A percentile compares a stretch with the other conserved stretches of the same genome.
Conservation (phyloP, 148 eudicot species). For the Vaccinium myrtillus region DNA sequence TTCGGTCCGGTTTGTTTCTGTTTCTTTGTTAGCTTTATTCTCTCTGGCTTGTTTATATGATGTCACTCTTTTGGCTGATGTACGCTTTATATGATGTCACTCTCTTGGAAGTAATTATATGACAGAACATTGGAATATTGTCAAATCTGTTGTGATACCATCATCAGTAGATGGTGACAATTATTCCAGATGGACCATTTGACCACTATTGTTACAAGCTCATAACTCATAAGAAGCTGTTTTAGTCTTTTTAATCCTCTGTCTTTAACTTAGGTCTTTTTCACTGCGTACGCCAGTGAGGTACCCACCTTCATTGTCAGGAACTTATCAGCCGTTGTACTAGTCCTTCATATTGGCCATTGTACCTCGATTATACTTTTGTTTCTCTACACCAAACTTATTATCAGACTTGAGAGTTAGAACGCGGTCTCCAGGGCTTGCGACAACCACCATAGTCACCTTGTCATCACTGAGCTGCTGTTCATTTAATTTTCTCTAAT, state of each 20-base stretch:
- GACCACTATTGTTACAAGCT: not conserved
- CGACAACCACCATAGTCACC: not conserved
- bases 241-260: not conserved
- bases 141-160: not conserved
- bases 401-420: not conserved
- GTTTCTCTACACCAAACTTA: not conserved
- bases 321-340: not conserved
- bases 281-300: not conserved
- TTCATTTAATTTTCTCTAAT: not conserved
- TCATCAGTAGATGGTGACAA: not conserved
- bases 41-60: not conserved
- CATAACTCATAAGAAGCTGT: not conserved
- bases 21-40: not conserved
- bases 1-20: no score
- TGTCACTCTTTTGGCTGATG: no score
- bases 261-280: not conserved
- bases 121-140: not conserved
- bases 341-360: not conserved
- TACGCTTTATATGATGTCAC: not conserved
- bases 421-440: not conserved
- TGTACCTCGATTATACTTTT: not conserved
- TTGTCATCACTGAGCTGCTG: not conserved
- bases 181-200: not conserved
- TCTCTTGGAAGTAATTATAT: not conserved
- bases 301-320: not conserved